Conservation (phyloP, 352 stramenopile species). For the Poterioochromonas sp. region DNA sequence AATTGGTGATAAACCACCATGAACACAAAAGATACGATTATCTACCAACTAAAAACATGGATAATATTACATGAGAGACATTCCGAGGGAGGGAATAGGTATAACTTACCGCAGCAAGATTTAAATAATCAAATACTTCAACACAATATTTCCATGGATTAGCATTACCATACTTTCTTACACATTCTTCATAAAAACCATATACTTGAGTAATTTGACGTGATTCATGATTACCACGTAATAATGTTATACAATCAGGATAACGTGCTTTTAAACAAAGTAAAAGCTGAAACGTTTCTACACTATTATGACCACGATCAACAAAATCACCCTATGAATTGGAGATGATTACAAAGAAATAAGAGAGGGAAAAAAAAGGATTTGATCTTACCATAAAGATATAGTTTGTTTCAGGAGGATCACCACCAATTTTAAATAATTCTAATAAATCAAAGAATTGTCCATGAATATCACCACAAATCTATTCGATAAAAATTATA, state of each 20-base stretch:
- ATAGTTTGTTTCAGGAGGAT: constrained; percentile 54
- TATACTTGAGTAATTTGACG: constrained; percentile 83
- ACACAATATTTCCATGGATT: constrained; percentile 89
- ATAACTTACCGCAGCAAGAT: constrained; percentile 37
- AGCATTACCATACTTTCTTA: constrained; percentile 96
- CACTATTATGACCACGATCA: constrained; percentile 54
- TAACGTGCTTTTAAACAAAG: constrained; percentile 85
- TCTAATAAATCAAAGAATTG: constrained; percentile 60
- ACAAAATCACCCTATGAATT: constrained; percentile 55
- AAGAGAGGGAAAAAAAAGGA: too few relatives aligned
- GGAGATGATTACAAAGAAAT: not conserved
- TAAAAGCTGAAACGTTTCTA: constrained; percentile 78
- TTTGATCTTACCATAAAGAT: constrained; percentile 53
- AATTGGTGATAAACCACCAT: constrained; percentile 69
- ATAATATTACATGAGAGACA: not conserved
- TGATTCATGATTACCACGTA: constrained; percentile 88
- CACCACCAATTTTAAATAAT: constrained; percentile 51
- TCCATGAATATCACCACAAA: constrained; percentile 56
- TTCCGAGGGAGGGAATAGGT: not conserved
- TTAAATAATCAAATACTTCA: constrained; percentile 49
- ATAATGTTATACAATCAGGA: constrained; percentile 76
- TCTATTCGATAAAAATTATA: not conserved
- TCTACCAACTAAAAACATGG: constrained; percentile 59
- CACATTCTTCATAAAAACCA: constrained; percentile 97
- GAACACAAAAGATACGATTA: constrained; percentile 81